Evolutionary conservation across 768 basidiomycete genomes (phyloP), one percentile per base, ranked within the genome.

Genomic region (Mycena pura): DNA sequence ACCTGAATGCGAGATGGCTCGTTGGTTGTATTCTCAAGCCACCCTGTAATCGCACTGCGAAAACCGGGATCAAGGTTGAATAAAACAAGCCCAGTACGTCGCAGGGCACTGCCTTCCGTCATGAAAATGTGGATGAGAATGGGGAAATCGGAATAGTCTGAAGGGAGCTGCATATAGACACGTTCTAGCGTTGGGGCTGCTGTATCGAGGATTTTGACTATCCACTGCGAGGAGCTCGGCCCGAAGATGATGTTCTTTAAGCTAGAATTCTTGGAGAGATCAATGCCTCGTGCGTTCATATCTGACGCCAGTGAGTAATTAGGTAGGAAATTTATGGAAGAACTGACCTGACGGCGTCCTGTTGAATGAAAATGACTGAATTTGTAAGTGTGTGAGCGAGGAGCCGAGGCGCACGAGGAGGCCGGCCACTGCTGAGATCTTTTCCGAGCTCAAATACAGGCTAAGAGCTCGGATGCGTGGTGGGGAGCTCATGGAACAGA

Each of bases 381-480:
- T 21, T n/a, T 32, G 43, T 15, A 56, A 24, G 43, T 56, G 54
- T 25, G 43, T 56, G 41, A 56, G 43, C 10, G 52, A 54, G 25
- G 41, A 27, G 32, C 54, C 54, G 43, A 47, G 24, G 54, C 21
- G 24, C 24, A 21, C 11, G 24, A 56, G 54, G 19, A 28, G 34
- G 54, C 34, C 24, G 7, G 44, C 54, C 32, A 47, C 29, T 29
- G 38, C 38, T 41, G 38, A 24, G 29, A 36, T 56, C 32, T 56
- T 46, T 11, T 47, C 11, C 21, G 41, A 3, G 21, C 54, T 31
- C 44, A 56, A 28, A 34, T 34, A 45, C 15, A 56, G 31, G 54
- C 32, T 56, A 17, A 56, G 6, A 13, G 54, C 54, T 46, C 54
- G 43, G 38, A 56, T 56, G 21, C 22, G 32, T 17, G 54, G 54